These are phyloP conservation scores for Pseudogymnoascus pannorum DNA, from an alignment of 2,329 filamentous ascomycete species.

Conservation along the genomic window DNA sequence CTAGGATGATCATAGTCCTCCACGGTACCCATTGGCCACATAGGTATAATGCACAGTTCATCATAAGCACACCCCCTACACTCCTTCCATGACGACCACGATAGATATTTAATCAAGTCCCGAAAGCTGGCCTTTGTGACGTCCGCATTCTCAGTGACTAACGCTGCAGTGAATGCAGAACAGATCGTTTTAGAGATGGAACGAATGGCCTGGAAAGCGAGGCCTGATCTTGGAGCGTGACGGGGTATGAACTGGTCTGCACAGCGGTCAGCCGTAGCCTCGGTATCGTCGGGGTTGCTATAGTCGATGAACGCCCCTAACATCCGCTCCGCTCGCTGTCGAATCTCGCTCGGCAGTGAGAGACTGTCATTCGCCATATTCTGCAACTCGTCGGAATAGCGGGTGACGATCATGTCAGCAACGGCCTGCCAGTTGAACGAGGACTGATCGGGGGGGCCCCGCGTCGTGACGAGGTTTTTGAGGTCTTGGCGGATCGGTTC, in stretches of 20 bases:
- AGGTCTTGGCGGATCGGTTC: slow-evolving; percentile 37
- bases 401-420: slow-evolving; percentile 56
- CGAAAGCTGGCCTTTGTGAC: slow-evolving; percentile 12
- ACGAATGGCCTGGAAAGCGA: neutral
- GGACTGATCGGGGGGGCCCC: slow-evolving; percentile 19
- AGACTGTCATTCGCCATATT: slow-evolving; percentile 20
- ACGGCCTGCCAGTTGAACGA: slow-evolving; percentile 58
- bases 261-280: slow-evolving; percentile 9
- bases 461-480: slow-evolving; percentile 33
- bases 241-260: slow-evolving; percentile 6
- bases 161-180: neutral
- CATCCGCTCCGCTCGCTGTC: slow-evolving; percentile 23
- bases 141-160: neutral
- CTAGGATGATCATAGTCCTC: slow-evolving; percentile 46
- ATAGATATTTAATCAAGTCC: slow-evolving; percentile 41
- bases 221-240: neutral
- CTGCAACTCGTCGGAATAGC: slow-evolving; percentile 51
- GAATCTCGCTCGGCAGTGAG: slow-evolving; percentile 20
- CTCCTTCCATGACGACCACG: slow-evolving; percentile 54
- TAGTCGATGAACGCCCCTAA: slow-evolving; percentile 35
- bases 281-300: neutral
- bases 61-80: slow-evolving; percentile 45
- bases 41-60: slow-evolving; percentile 54
- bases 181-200: neutral
- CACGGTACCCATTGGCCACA: slow-evolving; percentile 52